phyloP scores from a whole-genome alignment of 2,329 filamentous ascomycete species.

The Epichloe coenophiala region DNA sequence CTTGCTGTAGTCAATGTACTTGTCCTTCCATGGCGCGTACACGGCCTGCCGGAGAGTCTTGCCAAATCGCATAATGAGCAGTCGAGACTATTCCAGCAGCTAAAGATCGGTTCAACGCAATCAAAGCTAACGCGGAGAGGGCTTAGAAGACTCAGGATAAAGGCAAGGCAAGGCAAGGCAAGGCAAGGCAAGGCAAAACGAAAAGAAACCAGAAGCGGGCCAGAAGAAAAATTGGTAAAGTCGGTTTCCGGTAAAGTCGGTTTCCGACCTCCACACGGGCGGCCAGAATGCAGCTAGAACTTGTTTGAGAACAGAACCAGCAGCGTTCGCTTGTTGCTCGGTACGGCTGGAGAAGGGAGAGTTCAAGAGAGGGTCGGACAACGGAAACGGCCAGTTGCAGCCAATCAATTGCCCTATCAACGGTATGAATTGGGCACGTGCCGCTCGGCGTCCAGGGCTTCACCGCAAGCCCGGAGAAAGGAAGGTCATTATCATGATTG shows the following conservation, averaged over 20 bases:
- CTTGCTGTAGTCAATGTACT: slow-evolving; percentile 93
- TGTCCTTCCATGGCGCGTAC: slow-evolving; percentile 78
- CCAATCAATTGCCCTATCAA: slow-evolving; percentile 5
- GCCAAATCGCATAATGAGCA: slow-evolving; percentile 71
- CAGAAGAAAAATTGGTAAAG: not conserved
- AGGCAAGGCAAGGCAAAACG: not conserved
- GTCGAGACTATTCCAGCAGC: not conserved
- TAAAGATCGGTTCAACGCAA: too few species aligned
- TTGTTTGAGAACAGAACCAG: not conserved
- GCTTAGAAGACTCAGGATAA: not conserved
- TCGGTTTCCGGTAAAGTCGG: not conserved
- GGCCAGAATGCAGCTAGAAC: too few species aligned
- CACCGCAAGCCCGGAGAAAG: too few species aligned
- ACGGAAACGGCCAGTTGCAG: not conserved
- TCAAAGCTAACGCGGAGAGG: too few species aligned
- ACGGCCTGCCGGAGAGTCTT: slow-evolving; percentile 69
- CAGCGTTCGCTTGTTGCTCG: not conserved
- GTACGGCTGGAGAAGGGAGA: not conserved
- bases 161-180: not conserved
- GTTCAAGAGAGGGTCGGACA: too few species aligned
- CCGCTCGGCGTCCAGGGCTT: not conserved
- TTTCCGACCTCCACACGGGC: not conserved
- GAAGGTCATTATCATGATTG: too few species aligned
- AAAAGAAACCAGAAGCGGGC: not conserved
- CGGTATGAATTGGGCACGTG: slow-evolving; percentile 3